Base-by-base conservation (phyloP, 768 basidiomycete species). In the Pleurotus platypus region DNA sequence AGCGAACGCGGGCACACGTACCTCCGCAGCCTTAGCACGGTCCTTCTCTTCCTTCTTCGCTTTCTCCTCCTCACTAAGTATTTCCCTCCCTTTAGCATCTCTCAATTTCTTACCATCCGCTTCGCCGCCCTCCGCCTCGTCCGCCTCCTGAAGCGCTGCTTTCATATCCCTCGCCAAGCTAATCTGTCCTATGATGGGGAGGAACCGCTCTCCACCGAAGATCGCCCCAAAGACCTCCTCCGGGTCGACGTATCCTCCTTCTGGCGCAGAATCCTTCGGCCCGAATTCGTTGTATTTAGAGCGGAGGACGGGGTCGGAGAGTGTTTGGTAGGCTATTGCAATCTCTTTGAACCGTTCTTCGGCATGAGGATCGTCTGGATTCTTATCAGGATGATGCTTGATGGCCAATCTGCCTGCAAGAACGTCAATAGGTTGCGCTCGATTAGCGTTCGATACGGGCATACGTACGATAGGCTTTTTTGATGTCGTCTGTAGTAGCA, bases 201-300 rank as follows among this genome's bases (percentile, higher is more conserved):
- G 72, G 70, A 95, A 95, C 27, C 86, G 74, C 51, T 94, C 92
- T 2, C 93, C 93, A 45, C 94, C 94, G 61, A 96, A 96, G 59
- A 96, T 90, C 9, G 87, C 87, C 4, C 89, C 83, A 63, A 87
- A 87, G 11, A 87, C 83, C 62, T 87, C 87, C 61, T 92, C 89
- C 0, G 93, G 93, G 69, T 96, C 93, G 49, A 94, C 87, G 63
- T 84, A 92, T 2, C 91, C 92, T 27, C 91, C 92, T 57, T 93
- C 92, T 0, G 89, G 85, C 9, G 82, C 85, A 54, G 84, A 89
- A 73, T 89, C 91, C 71, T 89, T 90, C 0, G 89, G 77, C 1
- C 92, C 94, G 66, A 94, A 95, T 67, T 92, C 90, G 70, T 96
- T 94, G 74, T 95, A 96, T 67, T 93, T 92, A 61, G 81, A 80